Evolutionary conservation across 2,329 filamentous ascomycete genomes (phyloP).

Genomic region (Fusarium xylarioides): DNA sequence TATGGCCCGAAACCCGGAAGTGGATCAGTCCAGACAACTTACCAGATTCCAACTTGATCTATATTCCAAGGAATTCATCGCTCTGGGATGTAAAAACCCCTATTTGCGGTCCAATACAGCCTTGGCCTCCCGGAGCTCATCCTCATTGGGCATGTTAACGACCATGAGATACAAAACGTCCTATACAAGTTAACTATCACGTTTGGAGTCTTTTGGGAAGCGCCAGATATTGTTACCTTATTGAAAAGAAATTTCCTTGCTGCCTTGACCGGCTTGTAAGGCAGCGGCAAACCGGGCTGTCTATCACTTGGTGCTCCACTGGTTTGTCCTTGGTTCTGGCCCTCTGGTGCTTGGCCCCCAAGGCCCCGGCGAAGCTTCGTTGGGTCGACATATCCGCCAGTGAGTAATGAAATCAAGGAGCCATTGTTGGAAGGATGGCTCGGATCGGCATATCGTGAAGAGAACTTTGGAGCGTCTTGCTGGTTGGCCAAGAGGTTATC

Average conservation of each 20-base stretch:
- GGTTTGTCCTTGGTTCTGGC: not conserved
- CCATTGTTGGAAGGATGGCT: slow-evolving; percentile 9
- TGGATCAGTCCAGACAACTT: too few relatives aligned
- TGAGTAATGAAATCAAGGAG: not conserved
- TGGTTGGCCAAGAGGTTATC: slow-evolving; percentile 8
- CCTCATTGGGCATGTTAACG: slow-evolving; percentile 1
- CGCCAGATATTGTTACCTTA: not conserved
- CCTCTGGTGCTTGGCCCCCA: not conserved
- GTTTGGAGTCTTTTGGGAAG: fast-evolving
- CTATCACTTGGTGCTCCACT: not conserved
- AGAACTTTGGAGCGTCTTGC: slow-evolving; percentile 1
- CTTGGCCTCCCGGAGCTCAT: slow-evolving; percentile 2
- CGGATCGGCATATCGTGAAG: slow-evolving; percentile 5
- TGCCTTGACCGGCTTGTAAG: not conserved
- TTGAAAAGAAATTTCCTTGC: slow-evolving; percentile 5
- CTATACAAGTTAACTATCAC: not conserved
- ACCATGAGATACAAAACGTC: slow-evolving; percentile 14
- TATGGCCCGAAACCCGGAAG: too few relatives aligned
- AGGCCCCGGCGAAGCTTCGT: not conserved
- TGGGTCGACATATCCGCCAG: slow-evolving; percentile 6
- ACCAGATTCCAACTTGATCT: too few relatives aligned
- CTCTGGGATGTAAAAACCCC: not conserved
- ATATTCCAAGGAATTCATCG: not conserved
- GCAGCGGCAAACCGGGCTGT: not conserved
- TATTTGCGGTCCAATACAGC: not conserved